Base-by-base conservation (phyloP, 495 filamentous ascomycete genomes). In the Penicillium roqueforti region DNA sequence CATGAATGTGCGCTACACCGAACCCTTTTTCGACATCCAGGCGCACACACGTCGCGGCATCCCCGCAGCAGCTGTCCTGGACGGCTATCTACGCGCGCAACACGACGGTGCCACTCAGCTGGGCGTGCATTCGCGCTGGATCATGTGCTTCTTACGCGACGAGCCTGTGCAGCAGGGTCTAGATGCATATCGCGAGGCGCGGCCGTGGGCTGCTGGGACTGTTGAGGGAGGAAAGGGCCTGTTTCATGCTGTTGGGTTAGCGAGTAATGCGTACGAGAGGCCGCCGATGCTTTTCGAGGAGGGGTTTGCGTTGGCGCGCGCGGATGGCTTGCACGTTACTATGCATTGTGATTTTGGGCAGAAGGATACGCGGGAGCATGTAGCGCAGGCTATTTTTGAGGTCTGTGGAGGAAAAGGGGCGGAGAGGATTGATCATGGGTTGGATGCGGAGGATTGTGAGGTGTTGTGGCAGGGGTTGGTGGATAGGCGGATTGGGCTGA, bases 291-390 rank as follows among this genome's bases (percentile, higher is more conserved):
- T 73, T 25, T 76, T 76, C 40, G 65, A 70, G 39, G 66, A 68
- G 31, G 67, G 62, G 0, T 75, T 69, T 56, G 23, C 13, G 32
- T 53, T 68, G 4, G 74, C 74, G 5, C 57, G 57, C 18, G 53
- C 56, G 11, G 71, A 73, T 44, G 74, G 73, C 0, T 54, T 76
- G 37, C 66, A 67, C 38, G 52, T 76, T 11, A 76, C 74, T 4
- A 68, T 68, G 66, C 74, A 76, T 46, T 76, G 73, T 55, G 73
- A 76, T 41, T 71, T 75, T 37, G 74, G 68, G 29, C 67, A 74
- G 52, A 65, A 69, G 45, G 69, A 74, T 50, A 69, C 71, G 3
- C 58, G 63, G 41, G 63, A 61, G 18, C 72, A 76, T 55, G 64
- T 76, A 18, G 48, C 39, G 5, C 60, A 75, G 47, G 68, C 66